Evolutionary conservation across 768 basidiomycete genomes (phyloP).

Genomic region (Trametes meyenii): DNA sequence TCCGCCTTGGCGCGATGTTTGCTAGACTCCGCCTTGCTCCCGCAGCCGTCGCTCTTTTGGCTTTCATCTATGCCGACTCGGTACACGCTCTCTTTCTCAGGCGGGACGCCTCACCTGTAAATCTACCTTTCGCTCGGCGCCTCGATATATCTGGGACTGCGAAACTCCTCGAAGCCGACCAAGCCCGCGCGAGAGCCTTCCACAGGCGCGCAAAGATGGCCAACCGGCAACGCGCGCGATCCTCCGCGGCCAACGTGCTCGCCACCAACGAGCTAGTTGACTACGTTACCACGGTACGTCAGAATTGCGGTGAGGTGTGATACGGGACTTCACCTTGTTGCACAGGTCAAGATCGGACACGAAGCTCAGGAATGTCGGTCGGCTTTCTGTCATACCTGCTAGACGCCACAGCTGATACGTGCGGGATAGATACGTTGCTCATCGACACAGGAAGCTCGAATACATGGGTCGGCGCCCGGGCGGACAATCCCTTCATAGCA

Average conservation of each 20-base stretch:
- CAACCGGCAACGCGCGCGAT: neutral
- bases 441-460: slow-evolving; percentile 31
- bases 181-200: slow-evolving; percentile 20
- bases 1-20: slow-evolving; percentile 3
- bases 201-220: neutral
- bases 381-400: neutral
- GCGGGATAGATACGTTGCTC: slow-evolving; percentile 18
- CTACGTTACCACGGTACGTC: slow-evolving; percentile 29
- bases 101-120: slow-evolving; percentile 20
- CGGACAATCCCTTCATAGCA: slow-evolving; percentile 13
- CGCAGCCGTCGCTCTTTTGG: neutral
- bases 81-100: slow-evolving; percentile 1
- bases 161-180: slow-evolving; percentile 23
- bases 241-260: slow-evolving; percentile 1
- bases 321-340: neutral
- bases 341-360: slow-evolving; percentile 42
- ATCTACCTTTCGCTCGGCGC: slow-evolving; percentile 24
- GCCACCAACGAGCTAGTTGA: slow-evolving; percentile 24
- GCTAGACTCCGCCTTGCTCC: neutral
- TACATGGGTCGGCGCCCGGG: slow-evolving; percentile 31
- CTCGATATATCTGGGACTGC: slow-evolving; percentile 24
- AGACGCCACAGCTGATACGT: neutral
- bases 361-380: slow-evolving; percentile 43
- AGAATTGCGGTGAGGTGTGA: neutral
- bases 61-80: neutral